Base-by-base conservation (phyloP, 306 rosid genomes). In the Arachis hypogaea region DNA sequence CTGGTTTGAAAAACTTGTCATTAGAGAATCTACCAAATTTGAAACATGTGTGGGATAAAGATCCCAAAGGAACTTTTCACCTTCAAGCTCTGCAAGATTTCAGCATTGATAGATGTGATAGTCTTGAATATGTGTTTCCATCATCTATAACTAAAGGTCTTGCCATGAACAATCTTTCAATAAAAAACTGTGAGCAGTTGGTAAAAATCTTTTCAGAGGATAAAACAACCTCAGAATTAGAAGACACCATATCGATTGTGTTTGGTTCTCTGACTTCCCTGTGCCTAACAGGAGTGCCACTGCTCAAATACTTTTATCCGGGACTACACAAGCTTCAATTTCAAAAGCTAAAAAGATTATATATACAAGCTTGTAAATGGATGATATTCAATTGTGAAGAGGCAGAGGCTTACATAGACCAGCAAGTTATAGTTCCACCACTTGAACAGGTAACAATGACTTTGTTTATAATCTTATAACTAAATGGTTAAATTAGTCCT, bases 51-150 rank as follows among this genome's bases (percentile, higher is more conserved):
- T 76, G 74, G 80, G 18, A 76, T 11, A 59, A 12, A 22, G 69
- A 59, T 30, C 74, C 74, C 2, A 22, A 58, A 16, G 78, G 71
- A 52, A 40, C 50, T 63, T 11, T 52, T 22, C 9, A 50, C 45
- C 30, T 73, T 75, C 66, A 43, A 29, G 2, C 7, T 40, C 59
- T 65, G 9, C 12, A n/a, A 33, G 28, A 55, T 8, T 9, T 75
- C 52, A 0, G 0, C 1, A n/a, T 74, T 51, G 0, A 7, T 0
- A 3, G 7, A 2, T 74, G 78, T 52, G 0, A 22, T 3, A 50
- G 44, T 40, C 78, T 73, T 29, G 54, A 33, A 60, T 33, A 47
- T 40, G 38, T 78, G 11, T 78, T 82, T 71, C 85, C 83, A 14
- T 49, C 66, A 66, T 45, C 52, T 2, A 14, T 36, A 10, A 67